Percentiles rank a stretch among this genome's conserved stretches.
phyloP scores from a whole-genome alignment of 2,329 filamentous ascomycete genomes.

The Aspergillus tubingensis region DNA sequence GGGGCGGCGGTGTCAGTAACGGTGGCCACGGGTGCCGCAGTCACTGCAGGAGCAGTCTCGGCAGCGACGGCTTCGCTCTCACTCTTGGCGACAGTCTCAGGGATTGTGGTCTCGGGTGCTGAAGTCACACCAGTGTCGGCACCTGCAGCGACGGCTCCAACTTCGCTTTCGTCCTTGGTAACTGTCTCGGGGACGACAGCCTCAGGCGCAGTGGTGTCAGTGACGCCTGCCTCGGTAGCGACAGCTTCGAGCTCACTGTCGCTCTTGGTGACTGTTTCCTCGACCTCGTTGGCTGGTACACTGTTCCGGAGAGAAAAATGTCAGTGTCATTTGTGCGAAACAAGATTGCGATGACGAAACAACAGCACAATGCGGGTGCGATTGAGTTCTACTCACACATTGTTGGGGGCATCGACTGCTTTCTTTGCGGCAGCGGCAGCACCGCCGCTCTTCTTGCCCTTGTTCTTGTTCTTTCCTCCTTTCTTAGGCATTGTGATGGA shows the following conservation, averaged over 20 bases:
- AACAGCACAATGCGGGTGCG: constrained; percentile 4
- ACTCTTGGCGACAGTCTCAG: constrained; percentile 22
- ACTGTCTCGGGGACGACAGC: constrained; percentile 14
- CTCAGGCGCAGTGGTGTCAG: constrained; percentile 11
- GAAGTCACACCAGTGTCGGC: constrained; percentile 14
- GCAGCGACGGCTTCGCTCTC: constrained; percentile 21
- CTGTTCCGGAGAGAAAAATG: not conserved
- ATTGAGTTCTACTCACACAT: constrained; percentile 33
- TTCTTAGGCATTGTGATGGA: constrained; percentile 36
- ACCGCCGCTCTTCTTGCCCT: constrained; percentile 31
- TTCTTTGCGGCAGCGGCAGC: constrained; percentile 29
- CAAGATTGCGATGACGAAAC: not conserved
- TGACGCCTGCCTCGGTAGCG: constrained; percentile 9
- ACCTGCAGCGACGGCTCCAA: not conserved
- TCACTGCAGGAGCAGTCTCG: constrained; percentile 15
- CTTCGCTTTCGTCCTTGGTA: not conserved
- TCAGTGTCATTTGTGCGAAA: constrained; percentile 5
- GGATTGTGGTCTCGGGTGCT: not conserved
- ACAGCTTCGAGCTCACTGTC: constrained; percentile 15
- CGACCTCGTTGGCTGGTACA: constrained; percentile 9
- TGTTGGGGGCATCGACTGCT: constrained; percentile 30
- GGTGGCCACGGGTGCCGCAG: constrained; percentile 20
- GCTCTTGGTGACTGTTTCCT: constrained; percentile 10
- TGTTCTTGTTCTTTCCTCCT: constrained; percentile 35
- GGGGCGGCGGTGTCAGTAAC: constrained; percentile 22